Conservation (phyloP, 192 early-diverging fungal species). For the Geranomyces variabilis region DNA sequence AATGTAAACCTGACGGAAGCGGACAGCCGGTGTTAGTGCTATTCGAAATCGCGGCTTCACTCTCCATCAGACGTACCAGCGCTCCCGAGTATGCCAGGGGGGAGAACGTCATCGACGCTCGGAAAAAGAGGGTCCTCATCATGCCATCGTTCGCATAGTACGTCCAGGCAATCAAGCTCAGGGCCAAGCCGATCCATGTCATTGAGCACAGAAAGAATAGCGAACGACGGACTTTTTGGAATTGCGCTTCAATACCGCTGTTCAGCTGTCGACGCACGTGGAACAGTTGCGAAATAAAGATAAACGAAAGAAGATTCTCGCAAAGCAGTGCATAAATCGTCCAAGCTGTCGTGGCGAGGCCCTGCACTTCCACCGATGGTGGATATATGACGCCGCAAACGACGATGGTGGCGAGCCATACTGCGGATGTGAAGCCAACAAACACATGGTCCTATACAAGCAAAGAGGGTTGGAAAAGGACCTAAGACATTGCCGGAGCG, state of each 20-base stretch:
- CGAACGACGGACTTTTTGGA: background rate
- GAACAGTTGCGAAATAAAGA: conserved; percentile 29
- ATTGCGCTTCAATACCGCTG: conserved; percentile 4
- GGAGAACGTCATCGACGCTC: conserved; percentile 1
- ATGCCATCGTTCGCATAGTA: conserved; percentile 8
- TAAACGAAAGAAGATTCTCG: conserved; percentile 31
- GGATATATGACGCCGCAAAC: conserved; percentile 24
- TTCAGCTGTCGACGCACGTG: conserved; percentile 20
- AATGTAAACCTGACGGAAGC: conserved; percentile 12
- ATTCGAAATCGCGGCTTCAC: too few species aligned
- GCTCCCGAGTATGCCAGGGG: conserved; percentile 23
- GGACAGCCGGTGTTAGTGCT: background rate
- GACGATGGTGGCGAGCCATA: conserved; percentile 12
- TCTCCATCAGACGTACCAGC: conserved; percentile 17
- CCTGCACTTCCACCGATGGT: background rate
- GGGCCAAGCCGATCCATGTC: conserved; percentile 16
- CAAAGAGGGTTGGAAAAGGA: background rate
- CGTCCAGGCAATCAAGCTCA: background rate
- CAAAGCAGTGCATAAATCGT: conserved; percentile 27
- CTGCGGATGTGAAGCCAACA: background rate
- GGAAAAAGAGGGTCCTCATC: conserved; percentile 25
- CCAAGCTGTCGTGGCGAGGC: conserved; percentile 22
- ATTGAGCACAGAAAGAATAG: conserved; percentile 22
- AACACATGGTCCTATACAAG: conserved; percentile 12
- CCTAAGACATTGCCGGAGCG: background rate